Evolutionary conservation across 2,329 filamentous ascomycete genomes (phyloP).

Genomic region (Beauveria sp.): DNA sequence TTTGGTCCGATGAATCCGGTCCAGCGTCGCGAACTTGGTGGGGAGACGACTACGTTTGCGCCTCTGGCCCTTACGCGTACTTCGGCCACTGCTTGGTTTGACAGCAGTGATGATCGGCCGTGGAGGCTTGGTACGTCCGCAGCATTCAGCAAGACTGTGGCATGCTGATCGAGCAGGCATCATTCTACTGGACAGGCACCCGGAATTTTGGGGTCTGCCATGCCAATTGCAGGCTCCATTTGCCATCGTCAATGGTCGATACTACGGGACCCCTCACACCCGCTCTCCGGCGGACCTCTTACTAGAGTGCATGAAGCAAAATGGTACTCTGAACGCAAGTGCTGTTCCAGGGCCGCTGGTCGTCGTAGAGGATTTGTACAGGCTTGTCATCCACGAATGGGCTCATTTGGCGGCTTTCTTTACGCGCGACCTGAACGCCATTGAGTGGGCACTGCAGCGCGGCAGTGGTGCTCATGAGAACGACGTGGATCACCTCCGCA

Average conservation of each 20-base stretch:
- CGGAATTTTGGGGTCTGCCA: conserved; percentile 7
- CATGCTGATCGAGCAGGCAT: conserved; percentile 3
- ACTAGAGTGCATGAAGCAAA: conserved; percentile 5
- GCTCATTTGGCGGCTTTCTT: conserved; percentile 9
- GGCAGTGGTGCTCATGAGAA: conserved; percentile 1
- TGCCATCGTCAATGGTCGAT: conserved; percentile 7
- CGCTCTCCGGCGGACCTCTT: conserved; percentile 2
- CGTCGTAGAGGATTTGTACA: conserved; percentile 8
- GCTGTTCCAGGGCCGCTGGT: background rate
- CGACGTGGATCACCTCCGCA: conserved; percentile 3
- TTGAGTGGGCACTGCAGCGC: conserved; percentile 12
- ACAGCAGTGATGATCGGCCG: background rate
- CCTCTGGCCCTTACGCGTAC: conserved; percentile 8
- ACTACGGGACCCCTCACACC: conserved; percentile 2
- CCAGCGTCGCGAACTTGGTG: conserved; percentile 6
- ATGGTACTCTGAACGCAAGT: background rate
- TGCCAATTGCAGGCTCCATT: conserved; percentile 2
- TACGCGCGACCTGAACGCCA: conserved; percentile 12
- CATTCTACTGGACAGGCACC: conserved; percentile 7
- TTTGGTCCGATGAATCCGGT: conserved; percentile 13
- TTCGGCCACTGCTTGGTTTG: conserved; percentile 10
- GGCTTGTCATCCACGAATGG: conserved; percentile 9
- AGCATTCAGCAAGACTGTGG: background rate
- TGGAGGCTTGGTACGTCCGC: conserved; percentile 8
- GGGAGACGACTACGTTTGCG: conserved; percentile 4